A percentile compares a stretch with the other conserved stretches of the same genome.
Conservation (phyloP, 129 eudicot genomes). For the Silybum marianum region DNA sequence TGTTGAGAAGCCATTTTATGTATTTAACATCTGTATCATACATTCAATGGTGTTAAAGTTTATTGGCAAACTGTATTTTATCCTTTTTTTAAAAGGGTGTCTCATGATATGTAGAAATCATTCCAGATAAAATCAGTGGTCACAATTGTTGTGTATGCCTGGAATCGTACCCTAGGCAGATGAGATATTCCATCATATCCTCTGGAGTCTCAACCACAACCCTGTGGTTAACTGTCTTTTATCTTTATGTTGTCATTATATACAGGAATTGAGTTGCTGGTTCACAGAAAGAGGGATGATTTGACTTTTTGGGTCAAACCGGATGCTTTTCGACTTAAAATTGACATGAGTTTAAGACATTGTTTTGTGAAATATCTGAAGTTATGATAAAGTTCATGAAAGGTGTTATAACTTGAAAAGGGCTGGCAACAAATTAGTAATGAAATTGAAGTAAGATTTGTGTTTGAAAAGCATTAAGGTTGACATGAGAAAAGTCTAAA, state of each 20-base stretch:
- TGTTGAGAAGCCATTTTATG: slow-evolving; percentile 17
- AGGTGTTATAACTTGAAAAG: neutral
- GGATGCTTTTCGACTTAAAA: neutral
- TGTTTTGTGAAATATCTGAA: neutral
- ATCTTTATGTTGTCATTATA: neutral
- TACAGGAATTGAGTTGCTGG: neutral
- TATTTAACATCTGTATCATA: slow-evolving; percentile 16
- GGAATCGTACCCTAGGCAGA: no score
- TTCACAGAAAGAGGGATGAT: neutral
- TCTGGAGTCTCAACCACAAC: no score
- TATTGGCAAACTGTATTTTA: neutral
- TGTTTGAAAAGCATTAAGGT: neutral
- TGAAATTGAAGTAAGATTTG: neutral
- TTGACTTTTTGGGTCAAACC: neutral
- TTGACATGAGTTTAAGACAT: neutral
- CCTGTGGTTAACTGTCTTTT: no score
- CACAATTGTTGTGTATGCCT: no score
- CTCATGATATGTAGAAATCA: no score
- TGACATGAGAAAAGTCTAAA: neutral
- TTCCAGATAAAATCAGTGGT: no score
- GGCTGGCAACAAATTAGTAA: neutral
- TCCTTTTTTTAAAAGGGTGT: no score
- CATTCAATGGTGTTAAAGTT: neutral
- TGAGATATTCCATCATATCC: no score
- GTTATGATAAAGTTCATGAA: neutral